Evolutionary conservation across 192 early-diverging fungal species (phyloP), one percentile per base, ranked within the genome.

Genomic region (Coemansia sp.): DNA sequence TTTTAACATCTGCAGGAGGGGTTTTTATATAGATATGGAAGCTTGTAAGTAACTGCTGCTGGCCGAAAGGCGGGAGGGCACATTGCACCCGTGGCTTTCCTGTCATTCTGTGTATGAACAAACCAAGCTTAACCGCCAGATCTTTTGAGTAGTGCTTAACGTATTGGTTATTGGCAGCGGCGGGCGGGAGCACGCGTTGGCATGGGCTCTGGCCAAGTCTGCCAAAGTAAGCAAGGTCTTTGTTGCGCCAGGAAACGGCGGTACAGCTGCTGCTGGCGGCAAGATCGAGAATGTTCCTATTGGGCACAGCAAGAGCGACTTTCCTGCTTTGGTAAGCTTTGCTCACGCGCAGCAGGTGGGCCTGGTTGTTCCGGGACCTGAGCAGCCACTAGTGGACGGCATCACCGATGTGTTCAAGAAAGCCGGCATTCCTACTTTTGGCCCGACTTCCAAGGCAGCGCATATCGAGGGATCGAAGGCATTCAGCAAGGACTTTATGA

Each of bases 401-500:
- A 88, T 96, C 39, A 74, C 84, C 30, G 70, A 79, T 21, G 83
- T 74, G 15, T 97, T 96, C 83, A 92, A 88, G 71, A 92, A 88
- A 59, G 82, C 71, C 60, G 66, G 56, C 15, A 71, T 75, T 39
- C 42, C 93, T 5, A 88, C 87, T 55, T 97, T 99, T 58, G 97
- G 93, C 14, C 97, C 97, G 23, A 93, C 92, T 16, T 60, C 74
- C 38, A 84, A 84, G 52, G 97, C 97, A 11, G 91, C 97, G 43
- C 77, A 72, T 16, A 88, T 99, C 74, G 97, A 99, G 76, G 94
- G 93, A 3, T 99, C 97, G 47, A 99, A 99, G 82, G 90, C 94
- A 12, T 99, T 97, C 72, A 90, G 93, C 61, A 99, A 97, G 76
- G 89, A 97, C 68, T 99, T 99, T 66, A 99, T 99, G 97, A 82